Percentiles rank a stretch among this genome's conserved stretches.
phyloP scores from a whole-genome alignment of 257 asterid species.

The Ligustrum vulgare region DNA sequence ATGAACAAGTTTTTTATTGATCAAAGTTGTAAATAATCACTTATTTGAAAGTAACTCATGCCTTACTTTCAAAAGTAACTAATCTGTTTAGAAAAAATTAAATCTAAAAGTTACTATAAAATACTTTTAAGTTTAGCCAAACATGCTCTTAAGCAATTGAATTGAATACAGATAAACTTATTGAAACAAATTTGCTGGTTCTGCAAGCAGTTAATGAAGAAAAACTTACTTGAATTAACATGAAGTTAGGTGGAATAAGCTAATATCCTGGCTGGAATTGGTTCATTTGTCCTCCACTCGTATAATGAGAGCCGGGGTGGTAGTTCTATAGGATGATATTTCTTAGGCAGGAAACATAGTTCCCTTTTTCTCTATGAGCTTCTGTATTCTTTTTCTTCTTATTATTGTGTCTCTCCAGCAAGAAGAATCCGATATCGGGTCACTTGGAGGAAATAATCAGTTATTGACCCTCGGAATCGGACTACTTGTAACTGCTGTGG shows the following conservation, averaged over 20 bases:
- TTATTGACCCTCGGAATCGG: conserved; percentile 80
- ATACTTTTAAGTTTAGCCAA: not conserved
- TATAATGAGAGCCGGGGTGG: not conserved
- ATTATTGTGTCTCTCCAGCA: conserved; percentile 44
- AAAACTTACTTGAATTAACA: not conserved
- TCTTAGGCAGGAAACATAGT: too few relatives aligned
- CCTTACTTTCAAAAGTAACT: not conserved
- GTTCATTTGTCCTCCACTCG: too few relatives aligned
- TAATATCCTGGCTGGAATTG: not conserved
- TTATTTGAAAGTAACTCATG: not conserved
- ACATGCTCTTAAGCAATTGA: not conserved
- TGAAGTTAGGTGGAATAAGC: not conserved
- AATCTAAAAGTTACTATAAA: not conserved
- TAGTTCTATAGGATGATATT: not conserved
- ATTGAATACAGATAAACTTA: not conserved
- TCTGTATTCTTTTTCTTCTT: not conserved
- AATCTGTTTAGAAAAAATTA: not conserved
- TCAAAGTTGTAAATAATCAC: too few relatives aligned
- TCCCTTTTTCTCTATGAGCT: too few relatives aligned
- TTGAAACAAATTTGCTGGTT: not conserved
- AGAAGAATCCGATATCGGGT: conserved; percentile 71
- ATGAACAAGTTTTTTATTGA: too few relatives aligned
- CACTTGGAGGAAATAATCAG: conserved; percentile 66
- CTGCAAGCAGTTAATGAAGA: not conserved
- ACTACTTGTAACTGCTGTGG: conserved; percentile 73